Evolutionary conservation across 257 asterid species (phyloP).

Genomic region (Capsicum rhomboideum): DNA sequence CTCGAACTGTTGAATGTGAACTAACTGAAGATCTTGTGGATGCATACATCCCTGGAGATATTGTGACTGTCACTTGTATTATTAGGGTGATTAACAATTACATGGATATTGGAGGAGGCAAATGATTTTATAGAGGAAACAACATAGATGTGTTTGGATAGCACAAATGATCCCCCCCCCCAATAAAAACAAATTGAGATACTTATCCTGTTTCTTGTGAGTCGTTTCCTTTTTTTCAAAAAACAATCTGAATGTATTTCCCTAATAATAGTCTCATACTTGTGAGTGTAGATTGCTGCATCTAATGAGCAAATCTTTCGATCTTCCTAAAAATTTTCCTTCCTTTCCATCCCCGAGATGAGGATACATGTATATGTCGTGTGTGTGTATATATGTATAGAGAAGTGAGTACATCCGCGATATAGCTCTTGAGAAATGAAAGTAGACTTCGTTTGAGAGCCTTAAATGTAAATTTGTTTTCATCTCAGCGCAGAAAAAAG

Average conservation of each 20-base stretch:
- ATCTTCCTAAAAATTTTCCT: background rate
- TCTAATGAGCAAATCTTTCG: background rate
- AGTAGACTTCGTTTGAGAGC: background rate
- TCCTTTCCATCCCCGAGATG: background rate
- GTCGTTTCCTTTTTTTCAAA: background rate
- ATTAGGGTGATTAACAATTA: slow-evolving; percentile 85
- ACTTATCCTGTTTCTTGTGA: background rate
- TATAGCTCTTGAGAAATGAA: background rate
- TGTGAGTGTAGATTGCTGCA: background rate
- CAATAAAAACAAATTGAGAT: background rate
- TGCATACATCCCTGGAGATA: slow-evolving; percentile 96
- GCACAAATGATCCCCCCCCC: background rate
- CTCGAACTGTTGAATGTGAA: slow-evolving; percentile 96
- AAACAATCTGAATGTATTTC: background rate
- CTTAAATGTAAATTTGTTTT: background rate
- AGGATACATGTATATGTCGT: background rate
- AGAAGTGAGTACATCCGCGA: background rate
- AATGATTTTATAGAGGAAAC: background rate
- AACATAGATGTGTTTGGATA: background rate
- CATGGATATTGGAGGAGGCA: slow-evolving; percentile 99
- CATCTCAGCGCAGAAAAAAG: background rate
- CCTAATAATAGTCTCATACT: background rate
- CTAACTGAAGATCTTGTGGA: slow-evolving; percentile 92
- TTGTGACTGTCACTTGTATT: slow-evolving; percentile 86
- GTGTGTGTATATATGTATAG: background rate